Evolutionary conservation across 2,329 filamentous ascomycete species (phyloP).

Genomic region (Fusarium dlaminii): DNA sequence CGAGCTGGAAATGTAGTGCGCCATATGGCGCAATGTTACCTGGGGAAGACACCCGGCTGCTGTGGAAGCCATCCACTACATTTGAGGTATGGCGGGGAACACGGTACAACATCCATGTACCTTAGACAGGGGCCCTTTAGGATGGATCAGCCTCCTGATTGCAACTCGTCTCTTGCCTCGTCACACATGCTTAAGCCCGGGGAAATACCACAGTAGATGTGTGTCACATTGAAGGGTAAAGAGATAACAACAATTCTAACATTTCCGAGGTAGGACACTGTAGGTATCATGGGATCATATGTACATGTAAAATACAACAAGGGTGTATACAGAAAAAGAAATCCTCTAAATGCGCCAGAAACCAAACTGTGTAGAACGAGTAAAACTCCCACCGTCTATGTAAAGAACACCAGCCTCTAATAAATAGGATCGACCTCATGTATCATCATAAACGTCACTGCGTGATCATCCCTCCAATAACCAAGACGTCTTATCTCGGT

Average conservation of each 20-base stretch:
- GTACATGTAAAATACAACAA: conserved; percentile 16
- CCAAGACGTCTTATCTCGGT: conserved; percentile 30
- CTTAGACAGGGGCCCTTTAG: not conserved
- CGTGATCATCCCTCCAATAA: conserved; percentile 29
- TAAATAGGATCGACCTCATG: conserved; percentile 21
- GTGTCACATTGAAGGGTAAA: conserved; percentile 14
- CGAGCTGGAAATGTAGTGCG: conserved; percentile 22
- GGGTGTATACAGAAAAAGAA: conserved; percentile 1
- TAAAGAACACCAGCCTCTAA: conserved; percentile 24
- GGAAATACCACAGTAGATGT: not conserved
- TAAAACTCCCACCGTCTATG: conserved; percentile 31
- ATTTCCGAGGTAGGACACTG: not conserved
- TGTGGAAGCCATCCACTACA: conserved; percentile 6
- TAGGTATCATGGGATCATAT: not conserved
- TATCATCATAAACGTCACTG: conserved; percentile 34
- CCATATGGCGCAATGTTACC: conserved; percentile 16
- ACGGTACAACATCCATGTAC: not conserved
- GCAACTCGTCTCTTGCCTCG: conserved; percentile 7
- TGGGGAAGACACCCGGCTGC: conserved; percentile 13
- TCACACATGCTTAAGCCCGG: conserved; percentile 8
- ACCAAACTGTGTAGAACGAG: not conserved
- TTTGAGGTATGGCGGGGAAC: conserved; percentile 13
- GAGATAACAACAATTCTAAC: conserved; percentile 4
- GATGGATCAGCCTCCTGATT: not conserved
- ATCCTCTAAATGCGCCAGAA: conserved; percentile 8